phyloP scores from a whole-genome alignment of 1,284 basidiomycete species.

The Tilletia caries region DNA sequence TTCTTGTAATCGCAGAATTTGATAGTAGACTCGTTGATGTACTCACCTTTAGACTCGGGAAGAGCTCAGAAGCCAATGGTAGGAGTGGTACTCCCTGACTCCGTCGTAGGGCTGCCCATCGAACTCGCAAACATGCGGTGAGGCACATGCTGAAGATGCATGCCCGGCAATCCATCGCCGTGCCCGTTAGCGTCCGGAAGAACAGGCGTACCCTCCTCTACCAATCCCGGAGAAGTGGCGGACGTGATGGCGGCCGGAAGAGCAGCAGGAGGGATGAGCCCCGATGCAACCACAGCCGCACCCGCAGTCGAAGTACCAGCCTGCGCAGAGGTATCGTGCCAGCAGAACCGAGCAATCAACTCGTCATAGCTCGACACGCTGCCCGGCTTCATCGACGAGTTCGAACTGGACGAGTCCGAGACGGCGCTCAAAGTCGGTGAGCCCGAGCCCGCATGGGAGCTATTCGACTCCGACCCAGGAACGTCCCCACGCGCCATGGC shows the following conservation, averaged over 20 bases:
- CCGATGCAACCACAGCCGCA: no score
- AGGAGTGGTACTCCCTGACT: slow-evolving; percentile 10
- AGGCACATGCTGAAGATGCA: neutral
- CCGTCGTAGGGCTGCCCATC: slow-evolving; percentile 10
- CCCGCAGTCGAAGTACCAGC: no score
- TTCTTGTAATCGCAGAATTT: no score
- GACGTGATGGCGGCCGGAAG: no score
- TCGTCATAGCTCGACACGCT: slow-evolving; percentile 43
- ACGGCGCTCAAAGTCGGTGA: slow-evolving; percentile 27
- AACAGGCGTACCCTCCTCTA: no score
- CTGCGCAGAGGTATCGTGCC: slow-evolving; percentile 23
- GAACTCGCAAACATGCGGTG: slow-evolving; percentile 7
- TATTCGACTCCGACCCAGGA: neutral
- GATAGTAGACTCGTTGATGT: no score
- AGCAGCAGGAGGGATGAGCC: no score
- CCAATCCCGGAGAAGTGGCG: no score
- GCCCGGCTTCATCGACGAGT: slow-evolving; percentile 26
- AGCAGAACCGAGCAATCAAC: slow-evolving; percentile 44
- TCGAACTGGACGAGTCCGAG: neutral
- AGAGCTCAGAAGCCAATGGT: slow-evolving; percentile 9
- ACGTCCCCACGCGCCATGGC: neutral
- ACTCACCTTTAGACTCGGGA: no score
- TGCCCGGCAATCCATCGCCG: neutral
- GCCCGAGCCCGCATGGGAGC: neutral
- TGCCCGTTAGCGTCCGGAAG: neutral